phyloP scores from a whole-genome alignment of 306 rosid genomes.

The Neltuma alba region DNA sequence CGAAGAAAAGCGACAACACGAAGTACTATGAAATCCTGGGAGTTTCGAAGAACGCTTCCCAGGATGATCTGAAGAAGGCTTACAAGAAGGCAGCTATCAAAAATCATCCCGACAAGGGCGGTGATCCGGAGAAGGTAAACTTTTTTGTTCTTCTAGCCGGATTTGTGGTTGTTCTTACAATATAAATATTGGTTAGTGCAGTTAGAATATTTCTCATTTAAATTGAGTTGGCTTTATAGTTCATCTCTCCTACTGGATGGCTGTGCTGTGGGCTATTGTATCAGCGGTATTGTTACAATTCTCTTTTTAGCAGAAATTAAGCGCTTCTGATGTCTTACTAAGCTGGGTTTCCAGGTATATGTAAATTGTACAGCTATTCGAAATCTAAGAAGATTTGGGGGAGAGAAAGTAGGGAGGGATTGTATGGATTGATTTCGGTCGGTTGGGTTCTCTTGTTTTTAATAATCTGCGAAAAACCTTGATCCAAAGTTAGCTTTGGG shows the following conservation, averaged over 20 bases:
- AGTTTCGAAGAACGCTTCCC: slow-evolving; percentile 73
- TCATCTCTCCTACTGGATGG: neutral
- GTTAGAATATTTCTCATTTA: neutral
- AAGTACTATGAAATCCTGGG: slow-evolving; percentile 78
- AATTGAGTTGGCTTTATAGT: neutral
- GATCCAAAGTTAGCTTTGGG: neutral
- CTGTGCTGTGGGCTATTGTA: neutral
- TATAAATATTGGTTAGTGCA: neutral
- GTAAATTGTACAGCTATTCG: neutral
- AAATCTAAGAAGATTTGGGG: neutral
- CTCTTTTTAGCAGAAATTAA: neutral
- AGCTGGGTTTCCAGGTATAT: neutral
- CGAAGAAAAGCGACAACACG: slow-evolving; percentile 76
- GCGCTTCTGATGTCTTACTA: neutral
- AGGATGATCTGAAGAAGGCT: slow-evolving; percentile 85
- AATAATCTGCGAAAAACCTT: neutral
- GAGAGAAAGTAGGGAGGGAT: neutral
- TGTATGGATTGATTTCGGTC: neutral
- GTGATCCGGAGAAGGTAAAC: slow-evolving; percentile 83
- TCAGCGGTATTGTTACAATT: neutral
- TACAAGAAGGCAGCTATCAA: slow-evolving; percentile 88
- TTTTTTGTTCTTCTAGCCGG: neutral
- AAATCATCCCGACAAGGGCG: slow-evolving; percentile 92
- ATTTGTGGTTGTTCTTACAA: neutral
- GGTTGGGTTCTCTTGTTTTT: neutral